Evolutionary conservation across 352 stramenopile genomes (phyloP).

Genomic region (Hyaloperonospora brassicae): DNA sequence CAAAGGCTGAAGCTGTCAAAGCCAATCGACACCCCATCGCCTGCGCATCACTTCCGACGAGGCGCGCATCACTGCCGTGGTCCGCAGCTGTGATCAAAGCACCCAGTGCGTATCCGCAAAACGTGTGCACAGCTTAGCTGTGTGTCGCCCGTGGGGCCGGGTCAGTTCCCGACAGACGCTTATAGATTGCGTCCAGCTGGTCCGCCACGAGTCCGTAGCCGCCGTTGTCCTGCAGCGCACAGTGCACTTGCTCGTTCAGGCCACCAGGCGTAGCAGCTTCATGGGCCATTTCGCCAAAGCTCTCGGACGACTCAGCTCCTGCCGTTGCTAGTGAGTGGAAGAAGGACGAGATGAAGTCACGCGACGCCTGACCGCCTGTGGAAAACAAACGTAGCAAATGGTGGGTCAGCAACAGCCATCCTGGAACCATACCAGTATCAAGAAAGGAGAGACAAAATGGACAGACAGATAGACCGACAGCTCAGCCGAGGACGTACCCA

Average conservation of each 20-base stretch:
- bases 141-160: constrained; percentile 45
- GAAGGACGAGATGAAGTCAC: constrained; percentile 77
- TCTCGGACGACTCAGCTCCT: constrained; percentile 57
- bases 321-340: constrained; percentile 74
- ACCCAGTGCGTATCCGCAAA: constrained; percentile 2
- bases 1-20: constrained; percentile 16
- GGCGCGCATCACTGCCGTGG: neutral
- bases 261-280: constrained; percentile 73
- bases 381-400: neutral
- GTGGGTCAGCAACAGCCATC: neutral
- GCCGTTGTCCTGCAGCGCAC: constrained; percentile 49
- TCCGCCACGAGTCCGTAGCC: constrained; percentile 76
- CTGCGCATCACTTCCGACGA: neutral
- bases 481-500: no score
- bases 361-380: constrained; percentile 53
- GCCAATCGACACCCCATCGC: neutral
- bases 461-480: no score
- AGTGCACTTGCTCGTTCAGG: constrained; percentile 82
- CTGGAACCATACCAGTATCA: neutral
- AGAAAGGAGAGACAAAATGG: no score
- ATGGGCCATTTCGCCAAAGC: constrained; percentile 79
- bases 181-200: constrained; percentile 76
- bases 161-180: constrained; percentile 62
- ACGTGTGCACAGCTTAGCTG: constrained; percentile 15
- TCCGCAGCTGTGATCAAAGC: constrained; percentile 7